Percentiles rank a stretch among this genome's conserved stretches.
phyloP scores from a whole-genome alignment of 345 rosid genomes.

The Iberis pinnata region DNA sequence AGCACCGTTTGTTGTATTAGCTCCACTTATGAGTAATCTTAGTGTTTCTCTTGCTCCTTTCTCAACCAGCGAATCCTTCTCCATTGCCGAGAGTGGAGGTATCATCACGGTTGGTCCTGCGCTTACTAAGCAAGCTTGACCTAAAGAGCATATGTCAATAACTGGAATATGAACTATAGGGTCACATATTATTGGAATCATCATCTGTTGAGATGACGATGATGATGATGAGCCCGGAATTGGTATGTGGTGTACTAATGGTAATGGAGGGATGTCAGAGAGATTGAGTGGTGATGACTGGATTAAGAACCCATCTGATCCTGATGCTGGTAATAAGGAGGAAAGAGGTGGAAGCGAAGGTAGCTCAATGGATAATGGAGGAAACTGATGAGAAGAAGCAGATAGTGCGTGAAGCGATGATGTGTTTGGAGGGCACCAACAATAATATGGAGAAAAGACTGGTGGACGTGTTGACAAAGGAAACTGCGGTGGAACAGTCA shows the following conservation, averaged over 20 bases:
- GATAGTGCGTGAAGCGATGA: conserved; percentile 39
- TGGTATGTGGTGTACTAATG: conserved; percentile 46
- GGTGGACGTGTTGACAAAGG: conserved; percentile 39
- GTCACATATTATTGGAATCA: conserved; percentile 87
- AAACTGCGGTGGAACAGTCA: conserved; percentile 33
- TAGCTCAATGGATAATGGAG: conserved; percentile 40
- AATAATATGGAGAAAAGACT: conserved; percentile 71
- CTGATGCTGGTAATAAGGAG: conserved; percentile 48
- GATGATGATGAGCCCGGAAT: conserved; percentile 35
- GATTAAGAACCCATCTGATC: conserved; percentile 43
- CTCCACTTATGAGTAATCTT: conserved; percentile 63
- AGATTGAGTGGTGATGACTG: conserved; percentile 49
- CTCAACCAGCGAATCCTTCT: conserved; percentile 58
- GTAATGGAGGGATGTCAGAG: conserved; percentile 51
- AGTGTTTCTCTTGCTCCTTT: conserved; percentile 94
- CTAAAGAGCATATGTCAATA: conserved; percentile 86
- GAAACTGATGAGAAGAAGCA: conserved; percentile 32
- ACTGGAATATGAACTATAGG: conserved; percentile 89
- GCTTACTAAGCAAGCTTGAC: conserved; percentile 88
- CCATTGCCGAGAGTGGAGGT: conserved; percentile 49
- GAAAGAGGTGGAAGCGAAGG: conserved; percentile 59
- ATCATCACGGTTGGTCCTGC: conserved; percentile 56
- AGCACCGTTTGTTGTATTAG: conserved; percentile 33
- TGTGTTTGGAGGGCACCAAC: conserved; percentile 77
- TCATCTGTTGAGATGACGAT: conserved; percentile 38